Conservation (phyloP, 768 basidiomycete species). For the Coprinopsis sp. region DNA sequence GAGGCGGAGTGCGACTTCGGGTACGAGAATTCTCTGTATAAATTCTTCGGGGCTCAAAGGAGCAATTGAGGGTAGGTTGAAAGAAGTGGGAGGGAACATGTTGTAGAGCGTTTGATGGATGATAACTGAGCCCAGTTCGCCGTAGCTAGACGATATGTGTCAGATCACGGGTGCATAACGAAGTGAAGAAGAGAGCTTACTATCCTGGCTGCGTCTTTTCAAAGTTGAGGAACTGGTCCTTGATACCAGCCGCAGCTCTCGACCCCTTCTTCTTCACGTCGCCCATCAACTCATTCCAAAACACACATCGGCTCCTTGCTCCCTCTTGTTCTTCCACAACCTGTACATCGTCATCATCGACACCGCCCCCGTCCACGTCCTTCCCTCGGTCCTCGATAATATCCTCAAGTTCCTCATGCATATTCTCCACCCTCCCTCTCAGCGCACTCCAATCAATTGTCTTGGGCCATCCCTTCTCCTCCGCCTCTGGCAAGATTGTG, state of each 20-base stretch:
- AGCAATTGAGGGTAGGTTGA: constrained; percentile 47
- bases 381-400: constrained; percentile 46
- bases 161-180: neutral
- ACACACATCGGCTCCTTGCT: no score
- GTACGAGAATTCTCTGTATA: constrained; percentile 80
- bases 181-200: constrained; percentile 43
- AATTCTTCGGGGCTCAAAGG: constrained; percentile 77
- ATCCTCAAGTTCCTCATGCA: constrained; percentile 42
- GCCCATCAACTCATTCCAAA: constrained; percentile 64
- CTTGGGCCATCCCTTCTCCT: constrained; percentile 72
- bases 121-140: constrained; percentile 77
- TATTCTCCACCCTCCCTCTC: constrained; percentile 45
- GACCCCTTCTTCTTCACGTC: constrained; percentile 64
- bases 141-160: constrained; percentile 54
- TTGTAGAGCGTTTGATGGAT: constrained; percentile 73
- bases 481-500: constrained; percentile 66
- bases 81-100: constrained; percentile 61
- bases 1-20: constrained; percentile 79
- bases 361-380: constrained; percentile 12
- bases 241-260: constrained; percentile 60
- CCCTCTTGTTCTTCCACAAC: no score
- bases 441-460: constrained; percentile 60
- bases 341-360: neutral
- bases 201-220: constrained; percentile 86
- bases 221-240: constrained; percentile 74